A percentile compares a stretch with the other conserved stretches of the same genome.
Evolutionary conservation across 306 rosid genomes (phyloP).

Genomic region (Urtica urens): DNA sequence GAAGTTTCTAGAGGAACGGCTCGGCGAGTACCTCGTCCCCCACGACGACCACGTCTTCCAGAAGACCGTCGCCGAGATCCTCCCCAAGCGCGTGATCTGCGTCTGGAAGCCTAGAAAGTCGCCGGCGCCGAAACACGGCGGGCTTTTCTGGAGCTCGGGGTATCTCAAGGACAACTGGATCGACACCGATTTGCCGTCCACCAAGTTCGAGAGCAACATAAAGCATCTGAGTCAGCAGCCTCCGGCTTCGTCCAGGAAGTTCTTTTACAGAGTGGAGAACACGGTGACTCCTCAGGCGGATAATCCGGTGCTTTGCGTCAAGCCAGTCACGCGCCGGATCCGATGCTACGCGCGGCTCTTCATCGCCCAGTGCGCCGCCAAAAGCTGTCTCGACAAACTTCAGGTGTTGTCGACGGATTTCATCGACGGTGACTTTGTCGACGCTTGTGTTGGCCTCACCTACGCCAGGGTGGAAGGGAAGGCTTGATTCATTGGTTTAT

Average conservation of each 20-base stretch:
- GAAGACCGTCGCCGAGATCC: slow-evolving; percentile 45
- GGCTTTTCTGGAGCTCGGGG: slow-evolving; percentile 55
- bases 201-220: slow-evolving; percentile 68
- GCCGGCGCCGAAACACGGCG: slow-evolving; percentile 45
- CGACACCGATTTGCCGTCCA: slow-evolving; percentile 77
- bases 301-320: slow-evolving; percentile 67
- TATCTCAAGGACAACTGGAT: slow-evolving; percentile 70
- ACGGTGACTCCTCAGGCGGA: slow-evolving; percentile 76
- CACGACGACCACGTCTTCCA: slow-evolving; percentile 55
- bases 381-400: slow-evolving; percentile 38
- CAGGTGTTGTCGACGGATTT: slow-evolving; percentile 77
- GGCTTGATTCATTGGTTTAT: slow-evolving; percentile 16
- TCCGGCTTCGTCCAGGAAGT: slow-evolving; percentile 43
- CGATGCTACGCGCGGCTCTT: slow-evolving; percentile 58
- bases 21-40: slow-evolving; percentile 54
- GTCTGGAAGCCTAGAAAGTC: slow-evolving; percentile 83
- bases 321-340: slow-evolving; percentile 64
- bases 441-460: slow-evolving; percentile 65
- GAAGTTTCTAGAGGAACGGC: slow-evolving; percentile 44
- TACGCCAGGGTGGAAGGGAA: slow-evolving; percentile 62
- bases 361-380: slow-evolving; percentile 44
- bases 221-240: slow-evolving; percentile 60
- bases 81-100: slow-evolving; percentile 64
- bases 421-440: slow-evolving; percentile 71
- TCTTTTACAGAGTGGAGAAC: slow-evolving; percentile 84